These are phyloP conservation scores for Globisporangium orthogonon DNA, from an alignment of 352 stramenopile genomes.

Conservation along the genomic window DNA sequence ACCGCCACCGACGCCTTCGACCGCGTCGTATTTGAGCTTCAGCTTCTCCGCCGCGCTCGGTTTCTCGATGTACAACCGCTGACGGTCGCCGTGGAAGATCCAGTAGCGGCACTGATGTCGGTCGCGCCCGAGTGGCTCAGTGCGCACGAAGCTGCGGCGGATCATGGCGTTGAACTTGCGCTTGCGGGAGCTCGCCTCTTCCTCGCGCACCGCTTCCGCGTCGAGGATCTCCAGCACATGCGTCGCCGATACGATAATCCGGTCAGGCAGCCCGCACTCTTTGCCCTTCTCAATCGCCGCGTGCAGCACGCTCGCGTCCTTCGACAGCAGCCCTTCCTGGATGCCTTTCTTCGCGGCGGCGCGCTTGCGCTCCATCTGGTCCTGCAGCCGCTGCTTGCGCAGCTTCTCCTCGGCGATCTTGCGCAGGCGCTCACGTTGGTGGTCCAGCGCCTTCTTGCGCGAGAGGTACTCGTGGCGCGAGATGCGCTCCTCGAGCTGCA, in stretches of 20 bases:
- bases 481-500: conserved; percentile 56
- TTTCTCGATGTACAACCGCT: conserved; percentile 66
- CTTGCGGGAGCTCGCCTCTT: conserved; percentile 56
- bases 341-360: conserved; percentile 57
- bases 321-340: conserved; percentile 51
- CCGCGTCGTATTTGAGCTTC: conserved; percentile 30
- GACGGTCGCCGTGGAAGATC: conserved; percentile 60
- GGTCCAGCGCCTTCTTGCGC: conserved; percentile 66
- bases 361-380: conserved; percentile 63
- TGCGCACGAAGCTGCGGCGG: conserved; percentile 64
- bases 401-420: conserved; percentile 45
- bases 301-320: conserved; percentile 46
- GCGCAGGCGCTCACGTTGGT: conserved; percentile 53
- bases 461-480: conserved; percentile 79
- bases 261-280: conserved; percentile 53
- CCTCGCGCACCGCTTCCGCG: conserved; percentile 53
- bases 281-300: conserved; percentile 64
- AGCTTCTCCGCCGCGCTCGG: conserved; percentile 33
- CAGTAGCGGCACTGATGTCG: conserved; percentile 56
- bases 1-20: too few species aligned
- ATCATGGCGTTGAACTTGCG: conserved; percentile 55
- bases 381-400: conserved; percentile 57
- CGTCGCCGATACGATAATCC: conserved; percentile 61
- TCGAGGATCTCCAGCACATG: conserved; percentile 78
- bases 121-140: conserved; percentile 67